These are phyloP conservation scores for Corylus heterophylla DNA, from an alignment of 306 rosid species.

Conservation along the genomic window DNA sequence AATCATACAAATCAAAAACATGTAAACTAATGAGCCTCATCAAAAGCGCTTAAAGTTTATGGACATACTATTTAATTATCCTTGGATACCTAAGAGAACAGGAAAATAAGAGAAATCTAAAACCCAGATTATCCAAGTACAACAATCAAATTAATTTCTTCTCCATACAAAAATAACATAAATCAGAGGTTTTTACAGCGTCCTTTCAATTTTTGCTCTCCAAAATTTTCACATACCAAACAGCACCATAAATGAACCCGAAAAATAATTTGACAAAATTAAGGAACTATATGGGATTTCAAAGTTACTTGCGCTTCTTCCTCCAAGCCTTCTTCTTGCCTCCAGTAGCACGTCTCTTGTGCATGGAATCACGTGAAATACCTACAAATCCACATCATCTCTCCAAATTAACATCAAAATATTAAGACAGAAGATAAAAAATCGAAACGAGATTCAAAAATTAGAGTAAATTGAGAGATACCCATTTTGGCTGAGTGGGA, in stretches of 20 bases:
- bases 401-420: neutral
- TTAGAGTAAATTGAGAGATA: neutral
- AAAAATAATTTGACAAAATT: neutral
- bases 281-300: neutral
- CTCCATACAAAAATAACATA: neutral
- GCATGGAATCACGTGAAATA: constrained; percentile 74
- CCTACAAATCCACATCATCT: constrained; percentile 19
- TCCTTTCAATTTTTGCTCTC: neutral
- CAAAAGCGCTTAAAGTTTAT: neutral
- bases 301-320: constrained; percentile 59
- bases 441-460: neutral
- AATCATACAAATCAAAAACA: neutral
- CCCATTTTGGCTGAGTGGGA: constrained; percentile 33
- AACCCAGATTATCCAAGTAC: neutral
- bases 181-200: neutral
- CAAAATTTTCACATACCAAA: neutral
- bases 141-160: neutral
- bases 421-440: neutral
- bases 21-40: neutral
- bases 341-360: constrained; percentile 69
- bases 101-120: neutral
- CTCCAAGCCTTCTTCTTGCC: constrained; percentile 78
- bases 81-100: neutral
- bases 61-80: neutral
- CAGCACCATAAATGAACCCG: neutral